These are phyloP conservation scores for Puccinellia tenuiflora DNA, from an alignment of 176 grass and related monocot species.

Conservation along the genomic window DNA sequence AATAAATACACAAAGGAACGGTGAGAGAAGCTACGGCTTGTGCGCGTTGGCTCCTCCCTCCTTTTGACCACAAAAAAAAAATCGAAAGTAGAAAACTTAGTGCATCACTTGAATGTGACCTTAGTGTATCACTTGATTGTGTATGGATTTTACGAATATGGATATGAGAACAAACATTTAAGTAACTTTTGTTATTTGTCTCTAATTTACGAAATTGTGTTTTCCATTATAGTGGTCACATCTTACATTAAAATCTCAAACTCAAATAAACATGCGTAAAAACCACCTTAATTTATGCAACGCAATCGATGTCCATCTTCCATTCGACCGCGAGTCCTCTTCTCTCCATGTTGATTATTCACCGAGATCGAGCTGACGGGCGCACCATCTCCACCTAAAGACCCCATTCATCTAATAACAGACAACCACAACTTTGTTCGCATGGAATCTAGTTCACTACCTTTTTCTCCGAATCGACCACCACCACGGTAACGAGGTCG, in stretches of 20 bases:
- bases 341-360: not conserved
- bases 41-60: too few species aligned
- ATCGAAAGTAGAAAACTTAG: not conserved
- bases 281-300: too few species aligned
- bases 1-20: not conserved
- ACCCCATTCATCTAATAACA: not conserved
- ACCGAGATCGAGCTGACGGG: not conserved
- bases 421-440: not conserved
- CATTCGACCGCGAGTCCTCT: too few species aligned
- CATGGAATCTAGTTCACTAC: not conserved
- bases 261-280: not conserved
- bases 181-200: not conserved
- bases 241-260: not conserved
- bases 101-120: too few species aligned
- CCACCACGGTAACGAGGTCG: not conserved
- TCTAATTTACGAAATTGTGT: not conserved
- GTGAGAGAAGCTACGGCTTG: slow-evolving; percentile 26
- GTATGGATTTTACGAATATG: not conserved
- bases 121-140: not conserved
- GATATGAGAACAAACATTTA: too few species aligned
- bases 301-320: not conserved
- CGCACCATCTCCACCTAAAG: not conserved
- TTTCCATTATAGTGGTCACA: not conserved
- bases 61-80: slow-evolving; percentile 66
- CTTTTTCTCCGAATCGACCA: not conserved